Base-by-base conservation (phyloP, 2,329 filamentous ascomycete genomes). In the Colletotrichum incanum region DNA sequence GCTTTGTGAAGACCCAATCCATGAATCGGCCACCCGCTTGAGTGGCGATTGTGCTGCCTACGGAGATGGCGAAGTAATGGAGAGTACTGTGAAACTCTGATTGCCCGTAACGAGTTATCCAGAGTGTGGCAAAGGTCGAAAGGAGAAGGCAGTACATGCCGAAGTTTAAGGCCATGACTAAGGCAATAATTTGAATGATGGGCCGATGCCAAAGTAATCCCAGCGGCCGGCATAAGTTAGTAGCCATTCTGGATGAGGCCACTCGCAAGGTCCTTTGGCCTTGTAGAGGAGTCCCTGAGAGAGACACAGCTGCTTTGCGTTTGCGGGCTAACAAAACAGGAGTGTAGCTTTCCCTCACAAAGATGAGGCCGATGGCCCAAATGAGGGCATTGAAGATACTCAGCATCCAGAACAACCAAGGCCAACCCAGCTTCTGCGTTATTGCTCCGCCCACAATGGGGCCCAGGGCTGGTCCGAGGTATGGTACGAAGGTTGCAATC, bases 71-170 rank as follows among this genome's bases (percentile, higher is more conserved):
- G 1, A 90, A 81, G 74, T 88, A 90, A 37, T 88, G 82, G 28
- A 90, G 77, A 3, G 86, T 86, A 3, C 84, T 81, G 3, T 11
- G 79, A 76, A 2, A 83, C 81, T 82, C 76, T 1, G 83, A 84
- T 75, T 88, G 84, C 3, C 79, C 78, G 71, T 90, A 90, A 26
- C 80, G 76, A 0, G 79, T 76, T 16, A 84, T 82, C 76, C 85
- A 90, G 1, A 90, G 81, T 0, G 77, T 76, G 0, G 87, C 84
- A 70, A 88, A 87, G 0, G 87, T 89, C 0, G 86, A 88, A 62
- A 90, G 84, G n/a, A 88, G 77, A 43, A 89, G 78, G 58, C 85
- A 86, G 26, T 88, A 83, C 37, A 87, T 83, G 28, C 86, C 86
- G 73, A 89, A 90, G 31, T 85, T 79, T 12, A 88, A 76, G 1